A percentile compares a stretch with the other conserved stretches of the same genome.
Evolutionary conservation across 179 eudicot genomes (phyloP).

Genomic region (Drosera spatulata): DNA sequence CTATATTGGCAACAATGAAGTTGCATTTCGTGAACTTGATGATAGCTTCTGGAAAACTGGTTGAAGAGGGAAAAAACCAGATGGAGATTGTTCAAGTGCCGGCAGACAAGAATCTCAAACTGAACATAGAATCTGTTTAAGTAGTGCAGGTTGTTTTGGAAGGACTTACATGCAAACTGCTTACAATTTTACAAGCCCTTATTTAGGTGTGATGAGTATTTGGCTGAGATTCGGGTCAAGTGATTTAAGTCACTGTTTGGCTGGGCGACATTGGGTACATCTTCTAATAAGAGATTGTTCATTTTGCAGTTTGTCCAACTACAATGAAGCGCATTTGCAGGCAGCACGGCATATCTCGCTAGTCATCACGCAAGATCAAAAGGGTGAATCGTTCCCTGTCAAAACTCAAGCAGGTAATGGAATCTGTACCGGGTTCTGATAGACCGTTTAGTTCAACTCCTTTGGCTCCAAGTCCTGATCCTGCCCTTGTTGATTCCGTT

Average conservation of each 20-base stretch:
- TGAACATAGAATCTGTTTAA: conserved; percentile 31
- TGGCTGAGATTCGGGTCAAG: background rate
- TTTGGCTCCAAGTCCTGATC: conserved; percentile 45
- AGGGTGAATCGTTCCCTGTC: conserved; percentile 92
- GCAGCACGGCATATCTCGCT: conserved; percentile 89
- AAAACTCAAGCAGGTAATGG: conserved; percentile 85
- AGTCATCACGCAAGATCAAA: conserved; percentile 97
- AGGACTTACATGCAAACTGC: too few relatives aligned
- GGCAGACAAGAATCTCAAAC: conserved; percentile 29
- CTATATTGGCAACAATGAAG: conserved; percentile 59
- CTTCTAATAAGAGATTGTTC: background rate
- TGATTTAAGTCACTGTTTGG: background rate
- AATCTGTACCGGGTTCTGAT: conserved; percentile 88
- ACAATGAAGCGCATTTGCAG: conserved; percentile 97
- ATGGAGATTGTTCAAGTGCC: conserved; percentile 47
- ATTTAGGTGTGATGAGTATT: too few relatives aligned
- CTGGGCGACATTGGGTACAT: background rate
- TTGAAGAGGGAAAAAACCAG: conserved; percentile 52
- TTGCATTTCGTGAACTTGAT: conserved; percentile 53
- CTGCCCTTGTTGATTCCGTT: conserved; percentile 45
- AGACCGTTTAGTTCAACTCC: conserved; percentile 68
- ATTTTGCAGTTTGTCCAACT: conserved; percentile 74
- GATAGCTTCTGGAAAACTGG: conserved; percentile 65
- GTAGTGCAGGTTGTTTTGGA: background rate
- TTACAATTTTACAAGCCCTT: too few relatives aligned